Percentiles rank a stretch among this genome's conserved stretches.
These are phyloP conservation scores for Macaranga tanarius DNA, from an alignment of 441 rosid species.

Conservation along the genomic window DNA sequence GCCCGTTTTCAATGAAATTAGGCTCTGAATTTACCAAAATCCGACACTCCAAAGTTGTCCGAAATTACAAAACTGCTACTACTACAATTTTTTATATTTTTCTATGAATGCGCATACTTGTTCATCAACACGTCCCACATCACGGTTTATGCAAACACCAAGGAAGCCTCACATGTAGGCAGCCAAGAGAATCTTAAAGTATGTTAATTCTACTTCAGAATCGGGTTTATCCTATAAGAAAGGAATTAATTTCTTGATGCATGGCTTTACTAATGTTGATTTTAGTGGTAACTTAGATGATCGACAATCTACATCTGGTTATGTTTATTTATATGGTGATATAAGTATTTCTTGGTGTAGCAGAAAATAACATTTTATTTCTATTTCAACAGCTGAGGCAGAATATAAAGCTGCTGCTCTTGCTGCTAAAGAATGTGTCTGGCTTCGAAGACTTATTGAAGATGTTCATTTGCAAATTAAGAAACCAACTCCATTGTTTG, in stretches of 20 bases:
- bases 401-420: slow-evolving; percentile 6
- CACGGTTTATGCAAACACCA: neutral
- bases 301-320: neutral
- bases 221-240: neutral
- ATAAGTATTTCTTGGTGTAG: slow-evolving; percentile 2
- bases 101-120: too few relatives aligned
- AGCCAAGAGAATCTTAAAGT: neutral
- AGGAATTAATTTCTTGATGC: neutral
- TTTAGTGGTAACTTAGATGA: slow-evolving; percentile 10
- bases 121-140: too few relatives aligned
- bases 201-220: neutral
- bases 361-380: slow-evolving; percentile 1
- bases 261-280: slow-evolving; percentile 10
- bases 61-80: too few relatives aligned
- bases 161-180: neutral
- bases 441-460: neutral
- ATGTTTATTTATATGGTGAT: neutral
- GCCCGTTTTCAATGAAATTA: too few relatives aligned
- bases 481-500: neutral
- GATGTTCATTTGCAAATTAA: neutral
- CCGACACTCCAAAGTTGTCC: too few relatives aligned
- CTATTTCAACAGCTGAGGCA: neutral
- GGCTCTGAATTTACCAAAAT: too few relatives aligned
- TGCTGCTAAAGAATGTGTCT: neutral
- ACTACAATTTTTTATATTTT: too few relatives aligned